phyloP scores from a whole-genome alignment of 179 eudicot genomes.

The Heliamphora pulchella region DNA sequence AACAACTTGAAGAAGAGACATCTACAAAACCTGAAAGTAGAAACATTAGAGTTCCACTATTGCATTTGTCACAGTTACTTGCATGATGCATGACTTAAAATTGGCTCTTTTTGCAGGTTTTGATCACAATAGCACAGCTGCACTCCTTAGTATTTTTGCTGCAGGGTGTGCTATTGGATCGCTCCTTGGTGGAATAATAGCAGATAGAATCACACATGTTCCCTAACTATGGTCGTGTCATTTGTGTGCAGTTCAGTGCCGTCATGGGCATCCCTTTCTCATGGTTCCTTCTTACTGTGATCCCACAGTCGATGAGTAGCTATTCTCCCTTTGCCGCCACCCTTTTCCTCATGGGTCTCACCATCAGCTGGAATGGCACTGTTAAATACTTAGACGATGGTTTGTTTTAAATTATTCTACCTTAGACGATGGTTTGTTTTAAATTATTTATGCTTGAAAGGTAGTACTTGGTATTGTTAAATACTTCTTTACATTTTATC shows the following conservation, averaged over 20 bases:
- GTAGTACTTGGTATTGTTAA: too few relatives aligned
- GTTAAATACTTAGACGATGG: too few relatives aligned
- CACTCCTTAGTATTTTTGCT: constrained; percentile 68
- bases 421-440: too few relatives aligned
- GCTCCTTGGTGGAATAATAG: constrained; percentile 74
- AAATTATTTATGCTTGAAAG: too few relatives aligned
- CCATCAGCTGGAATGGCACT: constrained; percentile 79
- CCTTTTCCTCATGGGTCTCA: constrained; percentile 78
- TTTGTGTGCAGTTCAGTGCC: constrained; percentile 89
- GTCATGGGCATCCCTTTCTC: constrained; percentile 94
- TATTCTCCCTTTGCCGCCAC: constrained; percentile 49
- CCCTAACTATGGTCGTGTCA: constrained; percentile 71
- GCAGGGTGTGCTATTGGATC: constrained; percentile 70
- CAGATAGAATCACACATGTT: constrained; percentile 50
- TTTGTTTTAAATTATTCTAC: too few relatives aligned
- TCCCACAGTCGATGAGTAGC: constrained; percentile 59
- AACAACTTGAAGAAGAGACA: neutral
- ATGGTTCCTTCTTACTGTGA: constrained; percentile 57
- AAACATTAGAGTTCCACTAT: too few relatives aligned
- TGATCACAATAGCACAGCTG: constrained; percentile 71
- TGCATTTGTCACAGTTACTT: too few relatives aligned
- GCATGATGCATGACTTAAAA: neutral
- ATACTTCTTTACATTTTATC: too few relatives aligned
- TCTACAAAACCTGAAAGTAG: too few relatives aligned
- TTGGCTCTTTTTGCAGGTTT: constrained; percentile 48